Evolutionary conservation across 768 basidiomycete species (phyloP).

Genomic region (Phanerochaete sordida): DNA sequence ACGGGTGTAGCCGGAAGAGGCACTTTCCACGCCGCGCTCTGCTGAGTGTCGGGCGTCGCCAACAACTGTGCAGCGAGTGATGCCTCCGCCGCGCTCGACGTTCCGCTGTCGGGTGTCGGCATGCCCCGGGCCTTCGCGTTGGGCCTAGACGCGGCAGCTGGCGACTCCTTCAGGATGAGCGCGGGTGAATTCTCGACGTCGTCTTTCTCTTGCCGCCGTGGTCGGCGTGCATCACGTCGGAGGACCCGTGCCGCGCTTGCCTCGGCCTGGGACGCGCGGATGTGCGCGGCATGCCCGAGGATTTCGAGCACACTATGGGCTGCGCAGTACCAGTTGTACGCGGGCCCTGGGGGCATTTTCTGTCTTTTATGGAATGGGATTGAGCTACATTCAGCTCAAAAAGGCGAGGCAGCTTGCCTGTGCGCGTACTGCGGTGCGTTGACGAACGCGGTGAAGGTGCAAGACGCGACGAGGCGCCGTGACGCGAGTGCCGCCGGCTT

Average conservation of each 20-base stretch:
- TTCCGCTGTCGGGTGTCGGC: neutral
- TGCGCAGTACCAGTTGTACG: conserved; percentile 70
- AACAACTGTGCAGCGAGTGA: neutral
- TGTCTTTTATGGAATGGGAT: too few species aligned
- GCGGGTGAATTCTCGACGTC: neutral
- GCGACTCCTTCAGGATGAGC: neutral
- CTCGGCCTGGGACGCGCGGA: conserved; percentile 41
- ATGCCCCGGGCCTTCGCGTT: neutral
- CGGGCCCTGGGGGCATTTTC: conserved; percentile 6
- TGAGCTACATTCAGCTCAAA: neutral
- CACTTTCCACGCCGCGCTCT: too few species aligned
- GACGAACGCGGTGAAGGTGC: neutral
- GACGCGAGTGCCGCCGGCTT: neutral
- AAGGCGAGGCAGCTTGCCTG: neutral
- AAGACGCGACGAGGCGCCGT: neutral
- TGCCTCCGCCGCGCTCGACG: neutral
- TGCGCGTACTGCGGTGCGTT: neutral
- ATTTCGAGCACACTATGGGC: conserved; percentile 58
- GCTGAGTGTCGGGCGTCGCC: neutral
- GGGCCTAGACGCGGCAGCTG: neutral
- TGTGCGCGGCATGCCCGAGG: conserved; percentile 56
- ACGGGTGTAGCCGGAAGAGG: too few species aligned
- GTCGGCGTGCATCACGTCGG: conserved; percentile 21
- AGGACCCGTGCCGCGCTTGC: conserved; percentile 2
- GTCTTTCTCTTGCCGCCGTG: conserved; percentile 6